Base-by-base conservation (phyloP, 2,329 filamentous ascomycete genomes). In the Cladosporium oxysporum region DNA sequence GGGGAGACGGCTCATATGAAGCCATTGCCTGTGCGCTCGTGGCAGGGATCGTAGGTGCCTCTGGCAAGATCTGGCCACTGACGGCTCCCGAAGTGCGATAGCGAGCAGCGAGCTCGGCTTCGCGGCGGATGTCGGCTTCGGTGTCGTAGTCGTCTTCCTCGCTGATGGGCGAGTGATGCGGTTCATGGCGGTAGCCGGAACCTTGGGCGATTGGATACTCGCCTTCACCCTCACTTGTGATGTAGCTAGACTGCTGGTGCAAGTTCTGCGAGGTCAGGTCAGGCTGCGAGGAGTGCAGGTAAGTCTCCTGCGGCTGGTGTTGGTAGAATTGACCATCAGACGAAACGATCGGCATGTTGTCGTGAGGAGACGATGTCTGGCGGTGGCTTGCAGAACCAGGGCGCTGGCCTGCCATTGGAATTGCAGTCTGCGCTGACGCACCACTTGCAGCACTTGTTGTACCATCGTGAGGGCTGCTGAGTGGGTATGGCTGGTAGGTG, bases 151-250 rank as follows among this genome's bases (percentile, higher is more conserved):
- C 85, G 55, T 87, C 82, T 68, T 83, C 82, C 5, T 73, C 64
- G 60, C 29, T 62, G 44, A 52, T 50, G 33, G 60, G 67, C 67
- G 64, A 47, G 68, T 64, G 62, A 62, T 65, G 65, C 66, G 66
- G 47, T 66, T 57, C 31, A 52, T 59, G 52, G 66, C 68, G 64
- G 31, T 68, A 67, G 53, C 53, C 50, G 2, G 58, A 47, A 14
- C 35, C 58, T 53, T 58, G 37, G 26, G 90, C 87, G 70, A 87
- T 84, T 68, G 86, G 84, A 77, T 91, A 93, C 77, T 93, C 90
- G 76, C 90, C 90, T 79, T 89, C 87, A 76, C 84, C 87, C 76
- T 91, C 89, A 66, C 86, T 90, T 67, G 79, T 79, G 65, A 77
- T 77, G 65, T 76, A 79, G 26, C 78, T 80, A 66, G 28, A 66